phyloP scores from a whole-genome alignment of 164 flowering plant species.

The Nymphaea colorata region DNA sequence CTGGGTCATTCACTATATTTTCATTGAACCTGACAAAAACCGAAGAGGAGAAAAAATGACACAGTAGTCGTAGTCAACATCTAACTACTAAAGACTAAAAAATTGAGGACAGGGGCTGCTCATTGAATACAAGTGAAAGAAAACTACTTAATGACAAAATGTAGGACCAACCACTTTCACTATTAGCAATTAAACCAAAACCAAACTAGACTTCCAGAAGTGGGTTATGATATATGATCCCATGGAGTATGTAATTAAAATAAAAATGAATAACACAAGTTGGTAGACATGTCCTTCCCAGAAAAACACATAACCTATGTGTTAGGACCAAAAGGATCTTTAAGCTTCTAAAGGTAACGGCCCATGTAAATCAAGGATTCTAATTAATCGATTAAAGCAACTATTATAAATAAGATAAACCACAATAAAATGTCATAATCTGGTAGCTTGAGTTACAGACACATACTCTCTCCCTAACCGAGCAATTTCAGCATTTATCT shows the following conservation, averaged over 20 bases:
- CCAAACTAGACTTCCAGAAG: background rate
- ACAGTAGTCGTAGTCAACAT: background rate
- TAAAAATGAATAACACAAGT: background rate
- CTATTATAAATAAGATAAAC: background rate
- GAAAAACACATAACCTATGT: background rate
- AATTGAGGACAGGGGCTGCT: background rate
- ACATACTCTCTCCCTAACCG: constrained; percentile 62
- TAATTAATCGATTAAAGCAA: background rate
- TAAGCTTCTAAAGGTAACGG: background rate
- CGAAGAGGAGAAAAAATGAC: background rate
- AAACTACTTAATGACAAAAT: no score
- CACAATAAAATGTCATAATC: background rate
- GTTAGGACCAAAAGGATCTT: background rate
- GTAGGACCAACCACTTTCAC: background rate
- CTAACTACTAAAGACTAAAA: background rate
- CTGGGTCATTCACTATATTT: constrained; percentile 74
- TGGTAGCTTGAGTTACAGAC: constrained; percentile 10
- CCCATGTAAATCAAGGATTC: background rate
- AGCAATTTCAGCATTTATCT: constrained; percentile 52
- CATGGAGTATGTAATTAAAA: background rate
- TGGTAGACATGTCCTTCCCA: background rate
- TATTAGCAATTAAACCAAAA: no score
- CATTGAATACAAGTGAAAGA: background rate
- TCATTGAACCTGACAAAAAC: constrained; percentile 53
- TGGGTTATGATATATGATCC: background rate